A percentile compares a stretch with the other conserved stretches of the same genome.
Evolutionary conservation across 179 eudicot species (phyloP).

Genomic region (Pouteria campechiana): DNA sequence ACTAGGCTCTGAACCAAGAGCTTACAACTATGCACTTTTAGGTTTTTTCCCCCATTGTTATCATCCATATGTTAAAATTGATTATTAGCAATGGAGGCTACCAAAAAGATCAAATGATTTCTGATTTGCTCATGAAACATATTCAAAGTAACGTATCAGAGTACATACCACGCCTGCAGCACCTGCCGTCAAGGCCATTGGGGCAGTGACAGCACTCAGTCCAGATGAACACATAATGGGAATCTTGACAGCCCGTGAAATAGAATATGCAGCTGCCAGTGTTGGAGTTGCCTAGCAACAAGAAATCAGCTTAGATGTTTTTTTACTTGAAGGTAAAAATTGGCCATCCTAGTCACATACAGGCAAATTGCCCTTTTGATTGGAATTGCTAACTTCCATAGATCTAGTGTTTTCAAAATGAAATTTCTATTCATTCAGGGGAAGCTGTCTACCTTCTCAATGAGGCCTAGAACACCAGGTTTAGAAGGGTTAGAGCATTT

Average conservation of each 20-base stretch:
- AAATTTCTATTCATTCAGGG: no score
- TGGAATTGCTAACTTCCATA: slow-evolving; percentile 1
- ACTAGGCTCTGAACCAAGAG: no score
- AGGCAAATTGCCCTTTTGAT: not conserved
- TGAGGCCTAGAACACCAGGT: slow-evolving; percentile 79
- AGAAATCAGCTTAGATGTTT: not conserved
- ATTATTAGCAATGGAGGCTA: no score
- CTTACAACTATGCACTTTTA: no score
- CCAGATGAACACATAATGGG: slow-evolving; percentile 93
- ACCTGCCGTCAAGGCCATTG: slow-evolving; percentile 89
- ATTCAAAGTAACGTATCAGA: not conserved
- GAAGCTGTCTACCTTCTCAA: slow-evolving; percentile 85
- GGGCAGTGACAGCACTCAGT: slow-evolving; percentile 72
- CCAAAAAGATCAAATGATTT: no score
- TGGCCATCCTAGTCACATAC: not conserved
- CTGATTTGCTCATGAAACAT: not conserved
- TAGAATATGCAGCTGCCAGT: slow-evolving; percentile 83
- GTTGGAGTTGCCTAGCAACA: slow-evolving; percentile 89
- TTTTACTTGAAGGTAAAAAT: not conserved
- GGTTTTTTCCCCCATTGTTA: no score
- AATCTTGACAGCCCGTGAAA: slow-evolving; percentile 69
- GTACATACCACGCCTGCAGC: slow-evolving; percentile 81
- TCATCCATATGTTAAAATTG: no score
- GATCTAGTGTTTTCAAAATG: no score
- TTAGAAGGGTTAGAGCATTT: slow-evolving; percentile 66